These are phyloP conservation scores for Vicia sativa DNA, from an alignment of 306 rosid species.

Conservation along the genomic window DNA sequence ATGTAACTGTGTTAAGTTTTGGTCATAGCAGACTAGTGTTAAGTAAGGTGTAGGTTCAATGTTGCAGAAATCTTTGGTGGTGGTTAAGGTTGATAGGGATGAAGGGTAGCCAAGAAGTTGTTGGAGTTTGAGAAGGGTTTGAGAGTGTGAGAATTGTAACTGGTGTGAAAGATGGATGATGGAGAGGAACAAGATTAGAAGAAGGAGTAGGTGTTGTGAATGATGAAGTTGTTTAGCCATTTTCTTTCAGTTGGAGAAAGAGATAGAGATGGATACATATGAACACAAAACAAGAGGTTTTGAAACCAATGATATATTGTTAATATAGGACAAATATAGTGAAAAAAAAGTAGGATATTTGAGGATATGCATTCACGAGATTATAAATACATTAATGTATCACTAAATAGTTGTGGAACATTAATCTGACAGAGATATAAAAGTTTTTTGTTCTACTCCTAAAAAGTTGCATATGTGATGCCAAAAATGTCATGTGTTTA, in stretches of 20 bases:
- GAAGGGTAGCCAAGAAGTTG: slow-evolving; percentile 70
- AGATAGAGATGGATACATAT: slow-evolving; percentile 5
- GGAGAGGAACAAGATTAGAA: slow-evolving; percentile 49
- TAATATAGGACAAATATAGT: too few relatives aligned
- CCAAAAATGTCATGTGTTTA: slow-evolving; percentile 30
- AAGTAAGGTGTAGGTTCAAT: slow-evolving; percentile 67
- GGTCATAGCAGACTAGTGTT: slow-evolving; percentile 74
- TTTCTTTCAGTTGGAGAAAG: slow-evolving; percentile 24
- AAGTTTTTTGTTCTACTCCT: slow-evolving; percentile 21
- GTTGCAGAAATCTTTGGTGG: slow-evolving; percentile 58
- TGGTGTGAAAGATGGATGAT: slow-evolving; percentile 53
- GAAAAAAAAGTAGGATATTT: too few relatives aligned
- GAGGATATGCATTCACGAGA: not conserved
- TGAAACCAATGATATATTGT: slow-evolving; percentile 11
- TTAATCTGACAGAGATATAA: not conserved
- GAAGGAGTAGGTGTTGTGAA: slow-evolving; percentile 41
- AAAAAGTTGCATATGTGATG: not conserved
- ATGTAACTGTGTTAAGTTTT: slow-evolving; percentile 75
- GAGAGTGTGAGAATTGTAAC: slow-evolving; percentile 53
- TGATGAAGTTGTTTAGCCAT: slow-evolving; percentile 43
- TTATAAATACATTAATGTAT: not conserved
- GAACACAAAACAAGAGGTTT: slow-evolving; percentile 14
- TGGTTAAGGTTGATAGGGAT: slow-evolving; percentile 45
- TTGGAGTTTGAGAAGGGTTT: slow-evolving; percentile 59
- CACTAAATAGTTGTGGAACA: too few relatives aligned